Evolutionary conservation across 768 basidiomycete species (phyloP).

Genomic region (Lenzites betulinus): DNA sequence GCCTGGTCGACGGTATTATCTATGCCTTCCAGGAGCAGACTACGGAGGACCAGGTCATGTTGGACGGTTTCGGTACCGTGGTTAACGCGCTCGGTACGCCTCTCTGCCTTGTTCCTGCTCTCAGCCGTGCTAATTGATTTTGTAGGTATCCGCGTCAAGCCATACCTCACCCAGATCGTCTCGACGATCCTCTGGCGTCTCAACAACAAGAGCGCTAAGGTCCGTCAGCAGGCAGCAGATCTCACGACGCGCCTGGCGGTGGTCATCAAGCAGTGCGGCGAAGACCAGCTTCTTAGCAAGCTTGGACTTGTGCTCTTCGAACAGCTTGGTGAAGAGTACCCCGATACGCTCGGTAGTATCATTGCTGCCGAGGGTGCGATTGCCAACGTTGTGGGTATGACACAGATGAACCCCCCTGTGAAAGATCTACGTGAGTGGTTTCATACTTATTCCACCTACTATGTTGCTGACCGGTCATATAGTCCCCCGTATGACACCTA

Average conservation of each 20-base stretch:
- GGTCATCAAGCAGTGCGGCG: conserved; percentile 98
- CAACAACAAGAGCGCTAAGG: conserved; percentile 99
- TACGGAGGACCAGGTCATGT: conserved; percentile 98
- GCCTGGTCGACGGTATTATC: conserved; percentile 97
- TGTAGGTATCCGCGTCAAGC: conserved; percentile 89
- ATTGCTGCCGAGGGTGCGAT: conserved; percentile 99
- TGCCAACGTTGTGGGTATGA: conserved; percentile 99
- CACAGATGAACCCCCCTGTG: conserved; percentile 99
- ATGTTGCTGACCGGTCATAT: conserved; percentile 21
- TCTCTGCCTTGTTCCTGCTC: background rate
- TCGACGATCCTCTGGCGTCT: conserved; percentile 99
- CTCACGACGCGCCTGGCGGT: conserved; percentile 93
- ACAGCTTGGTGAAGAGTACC: conserved; percentile 98
- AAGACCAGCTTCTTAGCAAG: conserved; percentile 94
- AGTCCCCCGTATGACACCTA: conserved; percentile 99
- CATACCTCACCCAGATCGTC: conserved; percentile 97
- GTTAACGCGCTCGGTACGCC: conserved; percentile 82
- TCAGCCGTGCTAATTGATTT: background rate
- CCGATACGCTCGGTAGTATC: conserved; percentile 98
- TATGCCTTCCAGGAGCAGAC: conserved; percentile 99
- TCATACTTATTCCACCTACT: background rate
- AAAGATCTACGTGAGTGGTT: conserved; percentile 92
- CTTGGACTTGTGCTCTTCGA: conserved; percentile 96
- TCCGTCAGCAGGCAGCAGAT: conserved; percentile 99
- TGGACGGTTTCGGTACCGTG: conserved; percentile 97